Evolutionary conservation across 108 stramenopile genomes (phyloP).

Genomic region (Skeletonema tropicum): DNA sequence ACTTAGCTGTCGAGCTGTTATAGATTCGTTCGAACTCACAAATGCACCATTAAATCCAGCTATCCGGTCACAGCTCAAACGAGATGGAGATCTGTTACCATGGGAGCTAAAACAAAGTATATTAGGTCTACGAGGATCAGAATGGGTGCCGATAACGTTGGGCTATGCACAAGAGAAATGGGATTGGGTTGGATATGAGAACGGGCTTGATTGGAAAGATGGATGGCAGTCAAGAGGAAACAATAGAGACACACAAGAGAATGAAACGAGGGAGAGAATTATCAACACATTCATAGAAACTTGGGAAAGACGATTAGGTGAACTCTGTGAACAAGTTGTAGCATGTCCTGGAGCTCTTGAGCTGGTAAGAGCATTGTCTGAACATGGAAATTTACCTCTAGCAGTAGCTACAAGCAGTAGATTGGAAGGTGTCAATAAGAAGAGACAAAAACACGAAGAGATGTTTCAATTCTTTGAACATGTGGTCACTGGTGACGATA

Average conservation of each 20-base stretch:
- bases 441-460: constrained; percentile 52
- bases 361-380: constrained; percentile 54
- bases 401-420: constrained; percentile 80
- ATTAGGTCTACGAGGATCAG: constrained; percentile 74
- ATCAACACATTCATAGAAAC: constrained; percentile 53
- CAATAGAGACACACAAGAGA: constrained; percentile 8
- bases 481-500: constrained; percentile 78
- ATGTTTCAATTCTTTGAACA: constrained; percentile 63
- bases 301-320: constrained; percentile 66
- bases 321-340: constrained; percentile 61
- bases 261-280: constrained; percentile 7
- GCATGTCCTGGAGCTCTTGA: constrained; percentile 69
- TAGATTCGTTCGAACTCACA: constrained; percentile 55
- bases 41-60: constrained; percentile 22
- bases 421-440: constrained; percentile 61
- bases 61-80: constrained; percentile 25
- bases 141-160: constrained; percentile 81
- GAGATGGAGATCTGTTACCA: constrained; percentile 44
- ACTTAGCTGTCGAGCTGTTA: constrained; percentile 64
- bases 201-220: constrained; percentile 38
- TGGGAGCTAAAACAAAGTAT: constrained; percentile 82
- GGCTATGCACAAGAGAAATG: constrained; percentile 61
- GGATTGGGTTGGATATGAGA: constrained; percentile 35
- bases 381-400: constrained; percentile 47
- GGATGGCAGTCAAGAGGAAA: constrained; percentile 15